phyloP scores from a whole-genome alignment of 768 basidiomycete species.

The Dentipellis sp. region DNA sequence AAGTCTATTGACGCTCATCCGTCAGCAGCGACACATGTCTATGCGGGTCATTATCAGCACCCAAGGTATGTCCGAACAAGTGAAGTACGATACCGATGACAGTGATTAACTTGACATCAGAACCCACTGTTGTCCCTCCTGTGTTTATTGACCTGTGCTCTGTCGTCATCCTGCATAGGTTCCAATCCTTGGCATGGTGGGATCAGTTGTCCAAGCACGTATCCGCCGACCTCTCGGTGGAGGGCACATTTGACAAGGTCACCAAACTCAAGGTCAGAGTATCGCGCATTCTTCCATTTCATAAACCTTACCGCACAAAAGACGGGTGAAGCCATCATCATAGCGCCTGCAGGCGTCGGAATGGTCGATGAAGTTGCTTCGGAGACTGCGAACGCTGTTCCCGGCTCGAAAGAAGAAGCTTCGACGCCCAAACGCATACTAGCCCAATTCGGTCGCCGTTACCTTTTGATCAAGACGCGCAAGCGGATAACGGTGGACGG shows the following conservation, averaged over 20 bases:
- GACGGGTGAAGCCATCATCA: slow-evolving; percentile 66
- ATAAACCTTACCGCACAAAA: slow-evolving; percentile 18
- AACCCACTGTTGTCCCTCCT: background rate
- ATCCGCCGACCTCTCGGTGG: slow-evolving; percentile 33
- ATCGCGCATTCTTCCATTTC: slow-evolving; percentile 5
- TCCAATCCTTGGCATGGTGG: background rate
- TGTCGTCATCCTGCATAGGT: background rate
- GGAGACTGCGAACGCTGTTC: too few relatives aligned
- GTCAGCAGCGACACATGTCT: background rate
- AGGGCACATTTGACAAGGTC: slow-evolving; percentile 57
- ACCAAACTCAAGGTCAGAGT: slow-evolving; percentile 49
- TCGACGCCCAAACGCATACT: slow-evolving; percentile 14
- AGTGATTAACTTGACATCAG: background rate
- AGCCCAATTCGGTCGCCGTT: slow-evolving; percentile 46
- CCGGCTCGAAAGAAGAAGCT: too few relatives aligned
- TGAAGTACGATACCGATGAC: too few relatives aligned
- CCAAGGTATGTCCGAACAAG: too few relatives aligned
- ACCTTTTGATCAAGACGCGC: slow-evolving; percentile 52
- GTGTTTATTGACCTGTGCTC: background rate
- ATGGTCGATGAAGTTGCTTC: too few relatives aligned
- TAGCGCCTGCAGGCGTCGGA: slow-evolving; percentile 33
- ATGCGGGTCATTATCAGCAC: background rate
- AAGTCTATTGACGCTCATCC: background rate
- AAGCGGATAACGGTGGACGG: slow-evolving; percentile 55
- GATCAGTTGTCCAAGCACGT: background rate